These are phyloP conservation scores for Gossypium trilobum DNA, from an alignment of 441 rosid species.

Conservation along the genomic window DNA sequence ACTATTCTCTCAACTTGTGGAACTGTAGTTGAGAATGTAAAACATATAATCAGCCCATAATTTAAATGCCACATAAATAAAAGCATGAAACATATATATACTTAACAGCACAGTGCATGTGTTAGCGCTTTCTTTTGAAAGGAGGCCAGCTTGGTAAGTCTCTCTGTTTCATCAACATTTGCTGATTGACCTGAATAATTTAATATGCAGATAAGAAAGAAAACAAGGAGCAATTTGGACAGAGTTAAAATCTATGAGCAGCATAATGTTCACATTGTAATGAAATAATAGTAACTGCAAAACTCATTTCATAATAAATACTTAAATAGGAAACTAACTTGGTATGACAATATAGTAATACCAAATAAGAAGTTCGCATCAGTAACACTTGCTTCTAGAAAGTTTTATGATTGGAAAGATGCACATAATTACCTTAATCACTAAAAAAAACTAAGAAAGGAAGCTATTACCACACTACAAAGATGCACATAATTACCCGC, in stretches of 20 bases:
- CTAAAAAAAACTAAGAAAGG: neutral
- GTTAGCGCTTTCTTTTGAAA: slow-evolving; percentile 78
- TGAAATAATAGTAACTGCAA: neutral
- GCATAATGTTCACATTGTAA: neutral
- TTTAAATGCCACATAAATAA: neutral
- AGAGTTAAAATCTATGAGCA: neutral
- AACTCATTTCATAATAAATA: neutral
- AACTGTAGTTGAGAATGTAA: slow-evolving; percentile 32
- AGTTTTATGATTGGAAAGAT: neutral
- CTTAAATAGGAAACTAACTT: neutral
- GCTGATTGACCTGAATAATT: slow-evolving; percentile 22
- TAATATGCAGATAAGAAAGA: neutral
- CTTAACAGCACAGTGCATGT: slow-evolving; percentile 76
- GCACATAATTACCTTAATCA: neutral
- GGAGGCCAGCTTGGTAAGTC: slow-evolving; percentile 65
- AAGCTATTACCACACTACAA: neutral
- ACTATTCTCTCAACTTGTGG: slow-evolving; percentile 73
- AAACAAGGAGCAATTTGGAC: neutral
- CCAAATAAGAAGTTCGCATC: neutral
- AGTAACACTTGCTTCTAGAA: neutral
- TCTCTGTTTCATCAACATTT: slow-evolving; percentile 25
- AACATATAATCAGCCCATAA: neutral
- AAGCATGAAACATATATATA: neutral
- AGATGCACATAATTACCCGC: slow-evolving; percentile 21
- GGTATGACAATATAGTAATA: neutral